Base-by-base conservation (phyloP, 495 filamentous ascomycete species). In the Penicillium canescens region DNA sequence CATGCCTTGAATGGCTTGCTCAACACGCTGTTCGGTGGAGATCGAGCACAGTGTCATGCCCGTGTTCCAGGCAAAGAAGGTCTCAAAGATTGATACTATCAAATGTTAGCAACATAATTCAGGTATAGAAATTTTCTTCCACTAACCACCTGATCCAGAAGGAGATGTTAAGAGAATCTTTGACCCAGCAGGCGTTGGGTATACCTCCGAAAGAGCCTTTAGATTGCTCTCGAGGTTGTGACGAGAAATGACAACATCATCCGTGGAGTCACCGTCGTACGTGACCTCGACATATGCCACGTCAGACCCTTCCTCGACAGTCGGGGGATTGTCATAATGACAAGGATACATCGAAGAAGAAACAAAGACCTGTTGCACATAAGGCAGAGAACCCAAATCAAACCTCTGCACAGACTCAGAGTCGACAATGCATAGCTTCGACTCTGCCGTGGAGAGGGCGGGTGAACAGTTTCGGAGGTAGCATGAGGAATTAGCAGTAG, bases 31-130 rank as follows among this genome's bases (percentile, higher is more conserved):
- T 76, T 70, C 83, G 43, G 87, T 87, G 4, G 78, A 77, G 9
- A 79, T 83, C 5, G 87, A 82, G 61, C 86, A 92, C 20, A 93
- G 72, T 53, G 82, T 84, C 69, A 90, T 85, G n/a, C 87, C 87
- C 33, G 75, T 75, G 20, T 78, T 77, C 89, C 87, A 92, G 9
- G 89, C 68, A 53, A 88, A 91, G 60, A 92, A 90, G 13, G 91
- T 86, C 55, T 92, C 90, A 56, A 91, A 90, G 1, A 93, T 86
- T 2, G 87, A 90, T 14, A 90, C 84, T 77, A 43, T 10, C 7
- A 6, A 6, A 13, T 12, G 38, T 60, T 34, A 68, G 55, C n/a
- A 46, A 11, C 49, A 8, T 23, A 23, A n/a, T n/a, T 16, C 1
- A 5, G 7, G 28, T 2, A 7, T 31, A 2, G 28, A 18, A 28